Evolutionary conservation across 2,329 filamentous ascomycete genomes (phyloP), one percentile per base, ranked within the genome.

Genomic region (Dryadomyces quercus-mongolicae): DNA sequence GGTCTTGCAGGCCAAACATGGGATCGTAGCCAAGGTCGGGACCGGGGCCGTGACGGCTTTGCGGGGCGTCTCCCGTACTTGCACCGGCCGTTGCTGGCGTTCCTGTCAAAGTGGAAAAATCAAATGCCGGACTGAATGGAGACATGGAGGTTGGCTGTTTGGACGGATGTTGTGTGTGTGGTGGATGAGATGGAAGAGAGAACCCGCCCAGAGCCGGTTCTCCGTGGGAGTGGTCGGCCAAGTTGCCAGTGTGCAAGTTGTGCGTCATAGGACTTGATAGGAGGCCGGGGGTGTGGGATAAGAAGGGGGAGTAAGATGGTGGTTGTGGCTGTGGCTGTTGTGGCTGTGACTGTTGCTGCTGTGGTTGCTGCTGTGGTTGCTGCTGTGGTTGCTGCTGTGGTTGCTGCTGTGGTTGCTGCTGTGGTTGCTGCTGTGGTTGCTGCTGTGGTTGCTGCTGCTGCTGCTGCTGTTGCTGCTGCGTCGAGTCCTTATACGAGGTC

Each of bases 1-100:
- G 77, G 18, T 77, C 76, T 5, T 77, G 70, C 5, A 80, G 62
- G 9, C 72, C 71, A 13, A 84, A 83, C 77, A 83, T 82, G 12
- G 78, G 75, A 57, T 82, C 79, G 61, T 74, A 82, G 2, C 65
- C 62, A 36, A n/a, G n/a, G n/a, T n/a, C n/a, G n/a, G n/a, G n/a
- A n/a, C n/a, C n/a, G n/a, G n/a, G n/a, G n/a, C 25, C 25, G 25
- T 31, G 25, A 65, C 16, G 6, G 6, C 42, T 18, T 10, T 7
- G 42, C 16, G 16, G 42, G 8, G 13, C 42, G 16, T 16, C 20
- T 44, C 18, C 20, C 34, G 3, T 18, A 15, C 16, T 20, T 34
- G 18, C 34, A 21, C 9, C 36, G 22, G 18, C 20, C 21, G n/a
- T 18, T 5, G 51, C 43, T 38, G 45, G 25, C 12, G 36, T 38